A percentile compares a stretch with the other conserved stretches of the same genome.
Evolutionary conservation across 352 stramenopile genomes (phyloP).

Genomic region (Pythium insidiosum): DNA sequence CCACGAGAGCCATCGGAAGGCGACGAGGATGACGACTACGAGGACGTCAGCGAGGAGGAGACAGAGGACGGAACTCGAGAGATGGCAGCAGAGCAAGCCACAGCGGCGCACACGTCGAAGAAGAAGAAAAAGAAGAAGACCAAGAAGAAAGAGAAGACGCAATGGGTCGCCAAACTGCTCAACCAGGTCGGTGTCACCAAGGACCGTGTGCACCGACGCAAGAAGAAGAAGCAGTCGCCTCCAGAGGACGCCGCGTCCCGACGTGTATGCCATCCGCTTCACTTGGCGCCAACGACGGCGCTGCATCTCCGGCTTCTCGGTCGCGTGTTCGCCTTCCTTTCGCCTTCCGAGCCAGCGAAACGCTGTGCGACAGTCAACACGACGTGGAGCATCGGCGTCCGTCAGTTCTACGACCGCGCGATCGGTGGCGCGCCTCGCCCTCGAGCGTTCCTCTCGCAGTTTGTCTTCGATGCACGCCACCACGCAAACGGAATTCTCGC

Average conservation of each 20-base stretch:
- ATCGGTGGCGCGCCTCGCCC: slow-evolving; percentile 31
- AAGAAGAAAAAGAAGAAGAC: slow-evolving; percentile 6
- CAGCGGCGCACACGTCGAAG: too few relatives aligned
- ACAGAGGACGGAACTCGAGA: background rate
- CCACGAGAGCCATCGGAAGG: background rate
- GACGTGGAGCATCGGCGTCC: slow-evolving; percentile 14
- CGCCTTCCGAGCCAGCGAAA: slow-evolving; percentile 15
- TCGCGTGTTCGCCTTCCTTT: slow-evolving; percentile 31
- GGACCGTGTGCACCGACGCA: slow-evolving; percentile 21
- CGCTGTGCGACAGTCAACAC: slow-evolving; percentile 30
- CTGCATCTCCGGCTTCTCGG: slow-evolving; percentile 18
- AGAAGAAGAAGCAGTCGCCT: slow-evolving; percentile 16
- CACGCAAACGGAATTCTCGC: slow-evolving; percentile 1
- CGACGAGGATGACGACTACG: background rate
- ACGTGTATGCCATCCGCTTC: background rate
- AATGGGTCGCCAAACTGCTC: slow-evolving; percentile 38
- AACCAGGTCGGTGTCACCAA: slow-evolving; percentile 22
- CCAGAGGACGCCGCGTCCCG: background rate
- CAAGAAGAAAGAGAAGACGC: slow-evolving; percentile 1
- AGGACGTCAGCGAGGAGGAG: background rate
- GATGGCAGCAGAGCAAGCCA: too few relatives aligned
- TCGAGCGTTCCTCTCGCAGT: slow-evolving; percentile 22
- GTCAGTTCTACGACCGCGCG: slow-evolving; percentile 28
- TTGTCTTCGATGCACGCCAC: slow-evolving; percentile 5
- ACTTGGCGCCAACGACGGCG: slow-evolving; percentile 18